Evolutionary conservation across 2,329 filamentous ascomycete genomes (phyloP).

Genomic region (Penicillium sp.): DNA sequence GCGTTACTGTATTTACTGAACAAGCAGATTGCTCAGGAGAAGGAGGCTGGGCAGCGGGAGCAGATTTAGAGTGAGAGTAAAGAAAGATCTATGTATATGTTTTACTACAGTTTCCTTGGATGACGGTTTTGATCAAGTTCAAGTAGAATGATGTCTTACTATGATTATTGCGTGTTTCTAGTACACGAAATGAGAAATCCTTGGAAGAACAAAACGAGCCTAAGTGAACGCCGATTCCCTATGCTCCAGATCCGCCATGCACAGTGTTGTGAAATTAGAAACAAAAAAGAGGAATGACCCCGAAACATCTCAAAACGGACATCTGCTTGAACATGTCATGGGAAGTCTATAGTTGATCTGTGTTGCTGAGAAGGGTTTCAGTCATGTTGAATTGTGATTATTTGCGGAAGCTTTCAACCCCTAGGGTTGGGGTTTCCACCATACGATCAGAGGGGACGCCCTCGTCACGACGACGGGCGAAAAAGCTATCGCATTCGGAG

Average conservation of each 20-base stretch:
- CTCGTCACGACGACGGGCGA: constrained; percentile 59
- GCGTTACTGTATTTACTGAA: constrained; percentile 33
- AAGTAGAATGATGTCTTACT: constrained; percentile 11
- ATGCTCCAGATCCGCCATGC: constrained; percentile 26
- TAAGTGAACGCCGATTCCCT: constrained; percentile 22
- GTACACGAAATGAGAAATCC: constrained; percentile 11
- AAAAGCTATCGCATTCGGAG: constrained; percentile 63
- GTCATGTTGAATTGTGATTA: constrained; percentile 13
- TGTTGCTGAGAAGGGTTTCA: background rate
- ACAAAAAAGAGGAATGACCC: constrained; percentile 4
- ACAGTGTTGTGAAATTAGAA: constrained; percentile 17
- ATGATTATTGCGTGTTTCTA: constrained; percentile 19
- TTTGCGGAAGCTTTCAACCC: constrained; percentile 60
- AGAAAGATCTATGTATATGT: background rate
- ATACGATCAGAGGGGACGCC: constrained; percentile 56
- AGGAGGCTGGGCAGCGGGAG: constrained; percentile 9
- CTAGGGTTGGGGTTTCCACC: constrained; percentile 62
- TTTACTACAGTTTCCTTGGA: background rate
- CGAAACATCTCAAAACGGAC: constrained; percentile 13
- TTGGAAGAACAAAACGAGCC: constrained; percentile 6
- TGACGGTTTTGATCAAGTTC: constrained; percentile 1
- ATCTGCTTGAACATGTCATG: constrained; percentile 7
- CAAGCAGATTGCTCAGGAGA: constrained; percentile 31
- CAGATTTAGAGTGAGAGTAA: background rate
- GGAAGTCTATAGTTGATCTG: constrained; percentile 16